phyloP scores from a whole-genome alignment of 2,329 filamentous ascomycete genomes.

The Podosphaera fusca region DNA sequence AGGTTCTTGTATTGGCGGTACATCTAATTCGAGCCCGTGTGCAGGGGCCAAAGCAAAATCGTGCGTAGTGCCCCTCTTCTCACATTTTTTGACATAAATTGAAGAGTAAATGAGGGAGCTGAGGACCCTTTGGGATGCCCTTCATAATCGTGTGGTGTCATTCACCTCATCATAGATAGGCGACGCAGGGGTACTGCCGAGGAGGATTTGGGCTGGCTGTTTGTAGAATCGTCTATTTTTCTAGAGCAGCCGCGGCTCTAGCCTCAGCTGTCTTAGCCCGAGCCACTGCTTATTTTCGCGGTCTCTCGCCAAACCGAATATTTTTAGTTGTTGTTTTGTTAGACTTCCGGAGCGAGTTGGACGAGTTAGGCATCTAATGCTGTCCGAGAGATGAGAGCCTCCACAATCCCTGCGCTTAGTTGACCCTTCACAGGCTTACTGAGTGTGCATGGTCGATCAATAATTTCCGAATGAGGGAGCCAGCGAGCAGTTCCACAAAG shows the following conservation, averaged over 20 bases:
- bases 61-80: not conserved
- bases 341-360: not conserved
- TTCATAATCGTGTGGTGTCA: not conserved
- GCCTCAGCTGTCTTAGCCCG: not conserved
- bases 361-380: not conserved
- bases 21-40: not conserved
- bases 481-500: not conserved
- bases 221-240: not conserved
- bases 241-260: not conserved
- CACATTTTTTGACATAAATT: not conserved
- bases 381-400: not conserved
- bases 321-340: not conserved
- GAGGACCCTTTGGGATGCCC: not conserved
- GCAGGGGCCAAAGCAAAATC: not conserved
- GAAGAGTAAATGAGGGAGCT: not conserved
- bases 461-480: not conserved
- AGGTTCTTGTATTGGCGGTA: not conserved
- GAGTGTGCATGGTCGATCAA: not conserved
- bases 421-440: not conserved
- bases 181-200: not conserved
- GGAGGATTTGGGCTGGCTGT: not conserved
- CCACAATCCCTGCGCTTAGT: not conserved
- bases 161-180: not conserved
- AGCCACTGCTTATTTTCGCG: not conserved
- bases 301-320: not conserved